A percentile compares a stretch with the other conserved stretches of the same genome.
Conservation (phyloP, 1,139 yeast species). For the Candida sp. region DNA sequence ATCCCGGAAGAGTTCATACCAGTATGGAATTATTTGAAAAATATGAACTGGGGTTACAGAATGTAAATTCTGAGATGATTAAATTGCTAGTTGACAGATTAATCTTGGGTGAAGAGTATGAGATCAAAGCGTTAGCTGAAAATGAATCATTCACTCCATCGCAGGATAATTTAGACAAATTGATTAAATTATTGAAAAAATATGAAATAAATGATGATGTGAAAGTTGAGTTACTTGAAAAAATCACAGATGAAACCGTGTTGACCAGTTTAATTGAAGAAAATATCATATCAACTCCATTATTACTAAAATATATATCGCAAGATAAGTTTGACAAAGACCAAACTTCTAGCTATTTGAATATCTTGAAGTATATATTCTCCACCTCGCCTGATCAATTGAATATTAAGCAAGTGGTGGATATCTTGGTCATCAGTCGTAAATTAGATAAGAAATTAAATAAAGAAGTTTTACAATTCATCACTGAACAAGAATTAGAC, state of each 20-base stretch:
- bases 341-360: neutral
- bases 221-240: neutral
- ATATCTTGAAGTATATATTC: neutral
- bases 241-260: neutral
- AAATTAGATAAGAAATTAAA: neutral
- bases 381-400: neutral
- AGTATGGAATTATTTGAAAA: slow-evolving; percentile 31
- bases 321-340: neutral
- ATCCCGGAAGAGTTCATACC: slow-evolving; percentile 40
- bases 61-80: slow-evolving; percentile 10
- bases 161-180: slow-evolving; percentile 6
- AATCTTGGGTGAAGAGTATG: slow-evolving; percentile 18
- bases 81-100: slow-evolving; percentile 18
- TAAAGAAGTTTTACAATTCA: slow-evolving; percentile 6
- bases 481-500: slow-evolving; percentile 24
- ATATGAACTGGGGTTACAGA: slow-evolving; percentile 12
- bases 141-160: slow-evolving; percentile 5
- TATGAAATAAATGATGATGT: neutral
- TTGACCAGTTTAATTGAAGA: neutral
- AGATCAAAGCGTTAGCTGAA: slow-evolving; percentile 4
- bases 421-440: slow-evolving; percentile 1
- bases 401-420: slow-evolving; percentile 5
- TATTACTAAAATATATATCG: neutral
- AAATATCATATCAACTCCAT: neutral
- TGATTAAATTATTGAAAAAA: slow-evolving; percentile 4